phyloP scores from a whole-genome alignment of 495 filamentous ascomycete species.

The Sordaria brevicollis region DNA sequence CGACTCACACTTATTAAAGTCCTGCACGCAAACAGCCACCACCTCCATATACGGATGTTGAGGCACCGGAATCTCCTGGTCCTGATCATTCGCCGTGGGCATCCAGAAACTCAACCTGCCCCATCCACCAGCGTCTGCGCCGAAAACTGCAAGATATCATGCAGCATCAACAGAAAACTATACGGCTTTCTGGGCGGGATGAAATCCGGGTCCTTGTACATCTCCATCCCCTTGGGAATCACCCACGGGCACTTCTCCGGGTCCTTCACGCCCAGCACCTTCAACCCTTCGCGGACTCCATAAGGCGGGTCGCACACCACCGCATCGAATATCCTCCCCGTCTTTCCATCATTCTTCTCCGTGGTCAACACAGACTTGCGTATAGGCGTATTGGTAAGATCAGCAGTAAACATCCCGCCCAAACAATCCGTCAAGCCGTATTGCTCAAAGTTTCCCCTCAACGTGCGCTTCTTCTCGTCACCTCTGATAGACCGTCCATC shows the following conservation, averaged over 20 bases:
- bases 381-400: constrained; percentile 83
- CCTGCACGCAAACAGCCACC: constrained; percentile 70
- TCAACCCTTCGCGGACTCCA: constrained; percentile 87
- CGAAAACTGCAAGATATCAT: constrained; percentile 79
- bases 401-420: constrained; percentile 69
- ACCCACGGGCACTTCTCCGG: constrained; percentile 49
- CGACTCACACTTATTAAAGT: constrained; percentile 71
- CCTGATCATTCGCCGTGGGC: constrained; percentile 78
- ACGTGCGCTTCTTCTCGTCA: constrained; percentile 36
- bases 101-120: constrained; percentile 91
- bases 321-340: constrained; percentile 60
- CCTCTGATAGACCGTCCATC: constrained; percentile 82
- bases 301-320: constrained; percentile 98
- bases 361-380: constrained; percentile 23
- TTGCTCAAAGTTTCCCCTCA: constrained; percentile 72
- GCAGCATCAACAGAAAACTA: constrained; percentile 78
- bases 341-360: constrained; percentile 9
- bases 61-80: constrained; percentile 63
- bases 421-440: constrained; percentile 58
- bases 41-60: constrained; percentile 66
- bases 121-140: constrained; percentile 66
- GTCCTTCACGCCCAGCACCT: constrained; percentile 71
- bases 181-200: constrained; percentile 87
- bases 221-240: constrained; percentile 56
- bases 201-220: constrained; percentile 68